Percentiles rank a stretch among this genome's conserved stretches.
Conservation (phyloP, 176 grass and related monocot species). For the Oryza meridionalis region DNA sequence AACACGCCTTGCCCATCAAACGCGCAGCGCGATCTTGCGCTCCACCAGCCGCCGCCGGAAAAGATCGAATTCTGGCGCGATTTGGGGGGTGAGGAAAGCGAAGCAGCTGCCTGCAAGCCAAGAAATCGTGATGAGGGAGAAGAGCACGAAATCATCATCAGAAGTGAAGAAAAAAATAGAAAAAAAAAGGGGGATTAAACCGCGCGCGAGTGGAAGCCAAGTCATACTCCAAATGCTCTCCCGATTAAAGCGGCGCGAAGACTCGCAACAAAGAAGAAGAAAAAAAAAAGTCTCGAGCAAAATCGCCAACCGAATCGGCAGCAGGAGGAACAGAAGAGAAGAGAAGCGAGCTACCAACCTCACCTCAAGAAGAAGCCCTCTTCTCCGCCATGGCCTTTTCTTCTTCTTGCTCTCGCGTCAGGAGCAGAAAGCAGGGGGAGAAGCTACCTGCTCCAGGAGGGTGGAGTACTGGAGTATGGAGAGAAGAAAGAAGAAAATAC, state of each 20-base stretch:
- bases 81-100: conserved; percentile 18
- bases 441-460: background rate
- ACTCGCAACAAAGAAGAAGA: background rate
- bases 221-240: conserved; percentile 9
- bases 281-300: background rate
- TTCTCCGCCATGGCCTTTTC: background rate
- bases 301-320: background rate
- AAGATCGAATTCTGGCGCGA: conserved; percentile 18
- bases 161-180: background rate
- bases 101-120: conserved; percentile 39
- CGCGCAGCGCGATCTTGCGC: conserved; percentile 20
- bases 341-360: background rate
- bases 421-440: background rate
- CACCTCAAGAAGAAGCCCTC: background rate
- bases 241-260: conserved; percentile 15
- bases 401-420: background rate
- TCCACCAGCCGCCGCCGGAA: conserved; percentile 5
- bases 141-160: background rate
- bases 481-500: background rate
- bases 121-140: background rate
- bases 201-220: background rate
- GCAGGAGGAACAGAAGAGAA: background rate
- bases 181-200: background rate
- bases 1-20: conserved; percentile 33
- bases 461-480: too few relatives aligned